A percentile compares a stretch with the other conserved stretches of the same genome.
These are phyloP conservation scores for Echites panduratus DNA, from an alignment of 257 asterid genomes.

Conservation along the genomic window DNA sequence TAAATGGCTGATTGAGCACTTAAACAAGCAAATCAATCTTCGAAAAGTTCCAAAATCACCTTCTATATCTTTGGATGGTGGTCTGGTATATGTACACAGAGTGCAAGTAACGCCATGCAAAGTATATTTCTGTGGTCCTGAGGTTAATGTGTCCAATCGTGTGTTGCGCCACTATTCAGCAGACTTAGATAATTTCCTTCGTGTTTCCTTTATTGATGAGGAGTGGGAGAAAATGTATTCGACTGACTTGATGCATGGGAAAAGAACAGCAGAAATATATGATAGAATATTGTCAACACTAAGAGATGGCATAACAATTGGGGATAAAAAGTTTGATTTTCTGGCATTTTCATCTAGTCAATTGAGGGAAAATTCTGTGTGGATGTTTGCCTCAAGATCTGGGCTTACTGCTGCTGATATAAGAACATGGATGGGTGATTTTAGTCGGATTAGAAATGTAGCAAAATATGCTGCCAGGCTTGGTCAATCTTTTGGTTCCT, in stretches of 20 bases:
- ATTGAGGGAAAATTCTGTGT: slow-evolving; percentile 68
- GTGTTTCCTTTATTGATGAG: slow-evolving; percentile 88
- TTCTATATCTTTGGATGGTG: slow-evolving; percentile 51
- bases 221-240: slow-evolving; percentile 74
- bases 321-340: slow-evolving; percentile 65
- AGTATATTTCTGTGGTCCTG: slow-evolving; percentile 83
- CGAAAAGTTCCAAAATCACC: slow-evolving; percentile 55
- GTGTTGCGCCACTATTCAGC: slow-evolving; percentile 53
- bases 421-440: slow-evolving; percentile 87
- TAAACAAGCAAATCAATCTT: slow-evolving; percentile 26
- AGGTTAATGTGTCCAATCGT: slow-evolving; percentile 73
- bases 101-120: slow-evolving; percentile 82
- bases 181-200: slow-evolving; percentile 65
- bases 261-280: slow-evolving; percentile 46
- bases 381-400: slow-evolving; percentile 83
- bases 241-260: slow-evolving; percentile 41
- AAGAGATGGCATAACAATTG: slow-evolving; percentile 64
- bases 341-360: slow-evolving; percentile 95
- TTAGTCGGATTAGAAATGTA: slow-evolving; percentile 57
- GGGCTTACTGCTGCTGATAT: slow-evolving; percentile 45
- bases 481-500: slow-evolving; percentile 91
- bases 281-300: slow-evolving; percentile 56
- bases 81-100: slow-evolving; percentile 71
- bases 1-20: slow-evolving; percentile 58
- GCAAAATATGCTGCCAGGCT: slow-evolving; percentile 94